Percentiles rank a stretch among this genome's conserved stretches.
Evolutionary conservation across 495 filamentous ascomycete genomes (phyloP).

Genomic region (Collariella sp.): DNA sequence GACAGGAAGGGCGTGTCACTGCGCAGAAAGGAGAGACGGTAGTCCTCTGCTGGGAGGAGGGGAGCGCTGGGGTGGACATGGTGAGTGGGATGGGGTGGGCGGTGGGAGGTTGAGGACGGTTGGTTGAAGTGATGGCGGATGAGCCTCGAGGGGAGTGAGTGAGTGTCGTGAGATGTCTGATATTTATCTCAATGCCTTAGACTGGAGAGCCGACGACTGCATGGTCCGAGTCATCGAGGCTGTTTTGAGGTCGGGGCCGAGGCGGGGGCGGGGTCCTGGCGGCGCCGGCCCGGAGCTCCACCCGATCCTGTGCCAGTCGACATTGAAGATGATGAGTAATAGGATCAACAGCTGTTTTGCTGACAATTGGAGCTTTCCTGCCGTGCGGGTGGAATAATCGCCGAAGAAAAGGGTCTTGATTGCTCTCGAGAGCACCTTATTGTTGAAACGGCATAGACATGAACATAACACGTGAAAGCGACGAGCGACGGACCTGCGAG

Average conservation of each 20-base stretch:
- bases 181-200: too few species aligned
- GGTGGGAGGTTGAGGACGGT: background rate
- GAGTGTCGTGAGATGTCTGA: too few species aligned
- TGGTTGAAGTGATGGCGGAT: background rate
- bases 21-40: slow-evolving; percentile 75
- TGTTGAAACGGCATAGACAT: too few species aligned
- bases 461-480: too few species aligned
- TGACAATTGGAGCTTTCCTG: too few species aligned
- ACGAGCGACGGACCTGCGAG: too few species aligned
- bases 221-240: background rate
- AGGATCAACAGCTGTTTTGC: background rate
- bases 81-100: background rate
- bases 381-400: too few species aligned
- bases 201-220: too few species aligned
- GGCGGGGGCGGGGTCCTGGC: background rate
- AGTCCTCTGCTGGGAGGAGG: slow-evolving; percentile 54
- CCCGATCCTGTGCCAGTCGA: background rate
- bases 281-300: background rate
- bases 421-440: too few species aligned
- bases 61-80: slow-evolving; percentile 36
- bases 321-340: background rate
- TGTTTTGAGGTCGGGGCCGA: background rate
- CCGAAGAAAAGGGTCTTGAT: too few species aligned
- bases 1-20: slow-evolving; percentile 70
- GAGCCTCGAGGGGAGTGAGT: background rate